These are phyloP conservation scores for Crucibulum laeve DNA, from an alignment of 768 basidiomycete species.

Conservation along the genomic window DNA sequence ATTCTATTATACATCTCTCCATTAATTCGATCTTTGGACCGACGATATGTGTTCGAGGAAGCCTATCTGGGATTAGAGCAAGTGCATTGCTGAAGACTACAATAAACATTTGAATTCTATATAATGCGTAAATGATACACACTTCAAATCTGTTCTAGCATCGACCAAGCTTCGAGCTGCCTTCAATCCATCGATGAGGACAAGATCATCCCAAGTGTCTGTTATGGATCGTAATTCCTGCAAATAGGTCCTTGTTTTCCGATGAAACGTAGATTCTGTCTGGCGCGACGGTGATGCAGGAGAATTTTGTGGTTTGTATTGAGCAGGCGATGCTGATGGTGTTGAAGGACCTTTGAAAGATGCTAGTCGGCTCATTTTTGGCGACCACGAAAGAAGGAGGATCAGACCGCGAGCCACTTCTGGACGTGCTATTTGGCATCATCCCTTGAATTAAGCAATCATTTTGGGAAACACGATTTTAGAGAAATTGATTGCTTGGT, in stretches of 20 bases:
- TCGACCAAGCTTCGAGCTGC: slow-evolving; percentile 71
- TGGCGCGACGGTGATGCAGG: slow-evolving; percentile 44
- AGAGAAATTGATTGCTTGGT: not conserved
- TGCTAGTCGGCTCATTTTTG: slow-evolving; percentile 49
- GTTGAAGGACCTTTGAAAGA: slow-evolving; percentile 81
- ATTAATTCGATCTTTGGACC: slow-evolving; percentile 62
- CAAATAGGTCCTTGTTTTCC: slow-evolving; percentile 65
- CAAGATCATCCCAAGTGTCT: slow-evolving; percentile 81
- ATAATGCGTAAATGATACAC: slow-evolving; percentile 16
- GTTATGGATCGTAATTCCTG: slow-evolving; percentile 62
- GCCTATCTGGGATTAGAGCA: slow-evolving; percentile 46
- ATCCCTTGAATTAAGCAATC: slow-evolving; percentile 13
- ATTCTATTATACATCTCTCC: slow-evolving; percentile 58
- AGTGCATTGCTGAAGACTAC: slow-evolving; percentile 53
- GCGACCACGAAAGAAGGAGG: not conserved
- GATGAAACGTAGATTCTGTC: slow-evolving; percentile 75
- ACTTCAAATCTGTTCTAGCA: slow-evolving; percentile 83
- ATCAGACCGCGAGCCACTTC: slow-evolving; percentile 1
- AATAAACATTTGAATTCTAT: not conserved
- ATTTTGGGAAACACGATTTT: slow-evolving; percentile 5
- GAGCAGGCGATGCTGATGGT: slow-evolving; percentile 63
- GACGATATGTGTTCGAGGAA: slow-evolving; percentile 56
- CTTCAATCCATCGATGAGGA: slow-evolving; percentile 74
- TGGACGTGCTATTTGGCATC: slow-evolving; percentile 16
- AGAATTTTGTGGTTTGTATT: slow-evolving; percentile 31